Evolutionary conservation across 2,329 filamentous ascomycete species (phyloP), one percentile per base, ranked within the genome.

Genomic region (Phaeosphaeriaceae sp.): DNA sequence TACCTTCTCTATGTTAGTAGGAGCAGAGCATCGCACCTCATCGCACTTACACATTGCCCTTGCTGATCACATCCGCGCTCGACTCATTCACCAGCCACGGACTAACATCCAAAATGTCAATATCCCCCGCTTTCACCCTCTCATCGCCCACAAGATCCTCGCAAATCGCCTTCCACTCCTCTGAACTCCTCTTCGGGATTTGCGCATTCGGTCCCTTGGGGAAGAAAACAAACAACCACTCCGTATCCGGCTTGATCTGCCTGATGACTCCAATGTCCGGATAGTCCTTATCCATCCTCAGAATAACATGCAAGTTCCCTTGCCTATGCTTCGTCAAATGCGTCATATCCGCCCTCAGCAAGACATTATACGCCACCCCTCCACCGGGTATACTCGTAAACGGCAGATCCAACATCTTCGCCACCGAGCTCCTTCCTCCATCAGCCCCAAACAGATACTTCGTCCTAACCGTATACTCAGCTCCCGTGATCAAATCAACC

Each of bases 181-280:
- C 63, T 13, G 48, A 23, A 48, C 40, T 67, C 17, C 48, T 47
- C 15, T 54, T 47, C 13, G 44, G 49, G 44, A 26, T 42, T n/a
- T 54, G 49, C 1, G 44, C 50, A 24, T 55, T 32, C 1, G 62
- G 57, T 8, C 60, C 59, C 21, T 64, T 65, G 0, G 64, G 64
- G 19, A 66, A 54, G 22, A 64, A 30, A 6, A 66, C 57, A 40
- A 71, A 67, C 59, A 72, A 55, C 86, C 86, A 90, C 76, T 89
- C 84, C 62, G 84, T 69, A 87, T 87, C 89, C 0, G 86, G 83
- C 75, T 84, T 86, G 4, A 89, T 86, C 86, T 89, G 89, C 23
- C 88, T 79, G 2, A 83, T 78, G 62, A 86, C 73, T 2, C 71
- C 75, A 73, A 84, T 88, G 0, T 77, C 77, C 0, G 84, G 83